Conservation (phyloP, 2,329 filamentous ascomycete species). For the Colletotrichum orbiculare region DNA sequence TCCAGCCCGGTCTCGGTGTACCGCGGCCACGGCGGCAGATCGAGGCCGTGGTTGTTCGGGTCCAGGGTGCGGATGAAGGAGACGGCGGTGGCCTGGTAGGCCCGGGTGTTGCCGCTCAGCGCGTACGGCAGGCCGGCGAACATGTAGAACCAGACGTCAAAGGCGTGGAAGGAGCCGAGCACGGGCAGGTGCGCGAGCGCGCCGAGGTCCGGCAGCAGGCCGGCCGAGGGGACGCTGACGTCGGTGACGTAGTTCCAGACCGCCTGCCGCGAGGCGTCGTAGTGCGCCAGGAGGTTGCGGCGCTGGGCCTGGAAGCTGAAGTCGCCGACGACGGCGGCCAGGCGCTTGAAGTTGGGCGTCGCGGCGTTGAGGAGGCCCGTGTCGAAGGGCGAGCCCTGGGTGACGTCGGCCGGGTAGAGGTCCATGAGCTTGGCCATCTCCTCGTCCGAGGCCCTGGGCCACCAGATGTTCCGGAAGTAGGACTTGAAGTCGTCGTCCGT, state of each 20-base stretch:
- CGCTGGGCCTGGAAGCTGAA: conserved; percentile 60
- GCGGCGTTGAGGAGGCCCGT: conserved; percentile 67
- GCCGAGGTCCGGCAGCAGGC: conserved; percentile 5
- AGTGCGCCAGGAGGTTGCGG: conserved; percentile 55
- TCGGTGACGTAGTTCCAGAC: conserved; percentile 24
- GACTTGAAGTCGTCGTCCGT: neutral
- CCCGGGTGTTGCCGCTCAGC: conserved; percentile 18
- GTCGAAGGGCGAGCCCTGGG: conserved; percentile 69
- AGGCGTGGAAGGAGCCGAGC: conserved; percentile 15
- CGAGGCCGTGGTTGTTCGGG: conserved; percentile 17
- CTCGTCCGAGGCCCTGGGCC: conserved; percentile 4
- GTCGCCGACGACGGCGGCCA: conserved; percentile 72
- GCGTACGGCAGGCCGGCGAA: conserved; percentile 15
- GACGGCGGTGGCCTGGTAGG: conserved; percentile 21
- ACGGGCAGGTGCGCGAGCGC: conserved; percentile 15
- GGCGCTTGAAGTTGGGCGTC: conserved; percentile 73
- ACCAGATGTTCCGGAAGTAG: conserved; percentile 12
- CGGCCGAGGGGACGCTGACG: conserved; percentile 12
- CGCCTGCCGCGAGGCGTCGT: conserved; percentile 14
- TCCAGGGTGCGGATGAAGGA: conserved; percentile 19
- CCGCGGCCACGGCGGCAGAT: conserved; percentile 7
- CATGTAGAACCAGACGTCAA: conserved; percentile 24
- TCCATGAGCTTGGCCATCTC: conserved; percentile 19
- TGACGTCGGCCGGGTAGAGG: conserved; percentile 55
- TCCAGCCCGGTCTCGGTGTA: conserved; percentile 8